Conservation (phyloP, 2,329 filamentous ascomycete species). For the Colletotrichum musicola region DNA sequence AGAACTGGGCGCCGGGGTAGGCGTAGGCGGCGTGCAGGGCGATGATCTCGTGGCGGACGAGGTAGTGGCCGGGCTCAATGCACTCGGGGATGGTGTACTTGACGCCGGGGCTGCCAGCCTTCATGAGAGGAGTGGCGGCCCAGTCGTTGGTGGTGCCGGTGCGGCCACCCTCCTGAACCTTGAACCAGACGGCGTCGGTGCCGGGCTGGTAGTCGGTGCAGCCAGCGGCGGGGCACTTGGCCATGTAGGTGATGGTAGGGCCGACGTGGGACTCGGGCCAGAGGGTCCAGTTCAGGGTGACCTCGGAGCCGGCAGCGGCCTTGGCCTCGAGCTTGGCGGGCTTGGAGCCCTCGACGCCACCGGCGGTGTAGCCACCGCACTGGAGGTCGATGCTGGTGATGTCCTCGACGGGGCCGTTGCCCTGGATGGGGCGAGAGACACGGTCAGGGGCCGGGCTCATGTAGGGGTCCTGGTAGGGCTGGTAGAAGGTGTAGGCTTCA, state of each 20-base stretch:
- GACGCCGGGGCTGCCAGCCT: constrained; percentile 53
- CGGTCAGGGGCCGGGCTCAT: constrained; percentile 55
- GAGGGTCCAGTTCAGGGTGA: constrained; percentile 68
- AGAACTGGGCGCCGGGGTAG: constrained; percentile 65
- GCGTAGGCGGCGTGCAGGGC: constrained; percentile 58
- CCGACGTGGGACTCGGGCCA: constrained; percentile 65
- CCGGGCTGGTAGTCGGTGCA: constrained; percentile 64
- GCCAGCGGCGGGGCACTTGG: constrained; percentile 64
- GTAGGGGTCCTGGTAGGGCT: constrained; percentile 60
- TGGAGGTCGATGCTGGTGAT: constrained; percentile 66
- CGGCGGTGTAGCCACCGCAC: constrained; percentile 65
- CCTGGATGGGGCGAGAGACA: constrained; percentile 68
- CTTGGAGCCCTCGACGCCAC: constrained; percentile 60
- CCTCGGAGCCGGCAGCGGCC: constrained; percentile 64
- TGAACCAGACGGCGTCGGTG: constrained; percentile 65
- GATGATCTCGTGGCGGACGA: constrained; percentile 66
- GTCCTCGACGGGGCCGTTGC: constrained; percentile 70
- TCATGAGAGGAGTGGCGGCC: constrained; percentile 61
- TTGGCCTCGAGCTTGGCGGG: constrained; percentile 67
- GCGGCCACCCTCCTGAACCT: constrained; percentile 63
- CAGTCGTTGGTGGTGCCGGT: constrained; percentile 62
- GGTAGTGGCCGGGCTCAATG: constrained; percentile 62
- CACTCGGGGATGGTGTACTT: constrained; percentile 64
- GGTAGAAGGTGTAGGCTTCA: constrained; percentile 47
- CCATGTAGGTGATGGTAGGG: constrained; percentile 71